Evolutionary conservation across 495 filamentous ascomycete genomes (phyloP), one percentile per base, ranked within the genome.

Genomic region (Aspergillus olivimuriae): DNA sequence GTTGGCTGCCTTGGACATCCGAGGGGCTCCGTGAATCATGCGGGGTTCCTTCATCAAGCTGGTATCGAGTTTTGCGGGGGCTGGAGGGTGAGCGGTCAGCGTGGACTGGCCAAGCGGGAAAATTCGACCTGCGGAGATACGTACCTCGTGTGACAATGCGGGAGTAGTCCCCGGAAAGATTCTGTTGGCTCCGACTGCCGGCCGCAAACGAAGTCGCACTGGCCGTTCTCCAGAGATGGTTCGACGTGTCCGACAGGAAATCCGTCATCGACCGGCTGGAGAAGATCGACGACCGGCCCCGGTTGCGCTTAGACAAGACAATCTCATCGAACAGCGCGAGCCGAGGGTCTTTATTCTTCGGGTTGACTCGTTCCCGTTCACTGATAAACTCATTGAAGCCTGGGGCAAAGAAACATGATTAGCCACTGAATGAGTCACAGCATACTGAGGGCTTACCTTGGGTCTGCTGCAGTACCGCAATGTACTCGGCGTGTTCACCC

Each of bases 351-450:
- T 74, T 77, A 16, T 55, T 46, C 40, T 68, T 70, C 21, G 70
- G 65, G 12, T 58, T 69, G 1, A 59, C 53, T 26, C 63, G 45
- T 60, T 98, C 92, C 23, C 92, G 81, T 38, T 94, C 87, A 58
- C 94, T 87, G 55, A 96, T 91, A 57, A 97, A 98, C 63, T 96
- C 89, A 57, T 94, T 95, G 64, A 98, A 96, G 12, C 75, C 89
- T 91, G n/a, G n/a, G n/a, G n/a, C n/a, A n/a, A n/a, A 32, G 8
- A 41, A 9, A 16, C 9, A 24, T 34, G 41, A 39, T 45, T 47
- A 39, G n/a, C 31, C 32, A 10, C 12, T 15, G 5, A 10, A n/a
- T 22, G 9, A 12, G 18, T 4, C 20, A 11, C 14, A 18, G 21
- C 26, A 42, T 2, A 28, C 2, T 6, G 17, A 20, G 15, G 17